These are phyloP conservation scores for Aureobasidium subglaciale DNA, from an alignment of 2,329 filamentous ascomycete species.

Conservation along the genomic window DNA sequence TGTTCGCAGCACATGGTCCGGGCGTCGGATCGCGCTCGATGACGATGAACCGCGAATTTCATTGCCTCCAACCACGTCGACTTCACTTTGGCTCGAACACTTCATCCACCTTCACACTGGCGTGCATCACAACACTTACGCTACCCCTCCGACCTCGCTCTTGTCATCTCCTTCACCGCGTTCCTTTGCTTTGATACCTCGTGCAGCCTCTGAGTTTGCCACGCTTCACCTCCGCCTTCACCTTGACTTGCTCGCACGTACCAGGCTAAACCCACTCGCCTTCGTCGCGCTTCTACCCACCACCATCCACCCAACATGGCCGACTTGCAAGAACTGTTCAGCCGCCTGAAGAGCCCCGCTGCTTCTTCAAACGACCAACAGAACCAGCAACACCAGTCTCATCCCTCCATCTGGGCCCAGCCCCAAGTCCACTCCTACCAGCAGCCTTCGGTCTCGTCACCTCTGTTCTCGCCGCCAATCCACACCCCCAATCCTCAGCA, in stretches of 20 bases:
- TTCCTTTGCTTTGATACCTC: not conserved
- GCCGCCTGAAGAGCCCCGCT: constrained; percentile 31
- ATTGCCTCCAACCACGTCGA: not conserved
- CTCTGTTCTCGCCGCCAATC: constrained; percentile 49
- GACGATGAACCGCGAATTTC: not conserved
- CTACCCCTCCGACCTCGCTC: not conserved
- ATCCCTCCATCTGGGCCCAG: constrained; percentile 21
- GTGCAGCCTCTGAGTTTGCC: not conserved
- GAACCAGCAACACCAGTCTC: constrained; percentile 15
- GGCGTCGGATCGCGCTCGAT: no score
- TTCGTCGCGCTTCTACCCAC: not conserved
- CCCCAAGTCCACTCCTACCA: constrained; percentile 37
- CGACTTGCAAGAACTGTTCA: constrained; percentile 39
- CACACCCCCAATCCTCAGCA: constrained; percentile 50
- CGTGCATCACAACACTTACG: not conserved
- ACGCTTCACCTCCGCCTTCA: not conserved
- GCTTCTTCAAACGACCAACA: constrained; percentile 10
- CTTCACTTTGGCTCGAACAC: no score
- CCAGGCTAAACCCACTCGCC: not conserved
- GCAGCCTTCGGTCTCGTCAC: constrained; percentile 51
- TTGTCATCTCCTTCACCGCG: not conserved
- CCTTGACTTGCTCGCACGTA: constrained; percentile 1
- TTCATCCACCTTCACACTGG: not conserved
- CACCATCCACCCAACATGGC: constrained; percentile 27
- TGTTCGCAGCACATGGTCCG: no score